Evolutionary conservation across 1,284 basidiomycete species (phyloP), one percentile per base, ranked within the genome.

Genomic region (Ceratobasidium sp.): DNA sequence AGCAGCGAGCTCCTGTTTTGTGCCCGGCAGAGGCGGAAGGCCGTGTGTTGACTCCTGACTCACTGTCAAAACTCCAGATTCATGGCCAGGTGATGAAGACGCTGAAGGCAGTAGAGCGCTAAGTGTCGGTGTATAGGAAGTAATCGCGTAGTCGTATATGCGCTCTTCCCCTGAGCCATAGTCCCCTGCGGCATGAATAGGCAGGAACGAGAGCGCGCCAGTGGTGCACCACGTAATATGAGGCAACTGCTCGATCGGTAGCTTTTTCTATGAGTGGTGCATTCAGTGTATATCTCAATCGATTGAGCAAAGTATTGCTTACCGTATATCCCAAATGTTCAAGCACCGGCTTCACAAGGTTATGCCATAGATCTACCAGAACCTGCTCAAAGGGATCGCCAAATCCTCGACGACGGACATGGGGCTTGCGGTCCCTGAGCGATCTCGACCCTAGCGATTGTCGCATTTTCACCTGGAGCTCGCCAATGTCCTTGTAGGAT

Each of bases 191-290:
- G 63, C 63, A 18, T 67, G 63, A 14, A 67, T 47, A 1, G 63
- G 63, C 1, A 67, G 16, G 44, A 52, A 52, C 1, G 63, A 38
- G 14, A 67, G 50, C 5, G 30, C 32, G 13, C 63, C 63, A 21
- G 63, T 67, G 1, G 49, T 55, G n/a, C 63, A 67, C 63, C 63
- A 67, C 1, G 63, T 67, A 5, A 67, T 67, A 13, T 16, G 49
- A n/a, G 63, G 63, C 11, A 67, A 21, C 16, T 43, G 28, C 1
- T 8, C n/a, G 5, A 23, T 2, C 13, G 32, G 47, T 28, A 41
- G 14, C 8, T 16, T 21, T 1, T 28, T 11, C 63, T 67, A 13
- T 5, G 4, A 11, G 11, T 38, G 35, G 35, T n/a, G n/a, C n/a
- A n/a, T n/a, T n/a, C 35, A 4, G 35, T 38, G 11, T 38, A 5